A percentile compares a stretch with the other conserved stretches of the same genome.
Evolutionary conservation across 495 filamentous ascomycete genomes (phyloP).

Genomic region (Podospora pseudoanserina): DNA sequence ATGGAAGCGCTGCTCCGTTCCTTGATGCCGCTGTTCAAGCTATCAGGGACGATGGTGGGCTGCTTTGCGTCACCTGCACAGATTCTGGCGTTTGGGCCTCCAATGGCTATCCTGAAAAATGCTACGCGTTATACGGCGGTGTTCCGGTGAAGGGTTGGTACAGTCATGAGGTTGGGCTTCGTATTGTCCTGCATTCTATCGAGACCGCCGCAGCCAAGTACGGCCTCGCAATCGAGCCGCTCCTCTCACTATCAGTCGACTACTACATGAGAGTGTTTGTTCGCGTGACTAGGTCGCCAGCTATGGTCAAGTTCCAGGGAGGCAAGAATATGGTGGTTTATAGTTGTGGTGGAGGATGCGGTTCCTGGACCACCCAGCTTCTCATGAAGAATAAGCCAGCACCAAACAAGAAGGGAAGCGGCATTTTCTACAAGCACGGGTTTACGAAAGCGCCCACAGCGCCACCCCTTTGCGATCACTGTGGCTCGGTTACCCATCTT

Average conservation of each 20-base stretch:
- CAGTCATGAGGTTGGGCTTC: slow-evolving; percentile 85
- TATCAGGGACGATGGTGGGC: slow-evolving; percentile 74
- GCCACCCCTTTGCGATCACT: slow-evolving; percentile 67
- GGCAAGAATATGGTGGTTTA: slow-evolving; percentile 92
- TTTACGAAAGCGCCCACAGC: slow-evolving; percentile 65
- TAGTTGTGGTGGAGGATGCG: slow-evolving; percentile 84
- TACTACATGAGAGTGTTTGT: slow-evolving; percentile 94
- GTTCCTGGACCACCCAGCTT: slow-evolving; percentile 76
- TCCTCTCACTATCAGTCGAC: slow-evolving; percentile 90
- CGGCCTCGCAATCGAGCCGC: slow-evolving; percentile 84
- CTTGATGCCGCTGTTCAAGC: slow-evolving; percentile 84
- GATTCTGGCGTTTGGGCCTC: slow-evolving; percentile 94
- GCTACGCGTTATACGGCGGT: slow-evolving; percentile 86
- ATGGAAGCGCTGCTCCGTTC: slow-evolving; percentile 87
- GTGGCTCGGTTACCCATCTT: slow-evolving; percentile 79
- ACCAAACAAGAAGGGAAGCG: slow-evolving; percentile 63
- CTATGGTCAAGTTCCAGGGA: slow-evolving; percentile 81
- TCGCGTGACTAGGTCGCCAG: slow-evolving; percentile 69
- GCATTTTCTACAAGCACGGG: slow-evolving; percentile 67
- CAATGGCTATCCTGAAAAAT: slow-evolving; percentile 86
- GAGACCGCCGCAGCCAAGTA: slow-evolving; percentile 77
- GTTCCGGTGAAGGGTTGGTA: slow-evolving; percentile 75
- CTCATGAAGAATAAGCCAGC: slow-evolving; percentile 62
- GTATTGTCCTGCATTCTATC: slow-evolving; percentile 76
- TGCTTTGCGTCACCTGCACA: slow-evolving; percentile 94